Evolutionary conservation across 2,329 filamentous ascomycete genomes (phyloP), one percentile per base, ranked within the genome.

Genomic region (Colletotrichum sp.): DNA sequence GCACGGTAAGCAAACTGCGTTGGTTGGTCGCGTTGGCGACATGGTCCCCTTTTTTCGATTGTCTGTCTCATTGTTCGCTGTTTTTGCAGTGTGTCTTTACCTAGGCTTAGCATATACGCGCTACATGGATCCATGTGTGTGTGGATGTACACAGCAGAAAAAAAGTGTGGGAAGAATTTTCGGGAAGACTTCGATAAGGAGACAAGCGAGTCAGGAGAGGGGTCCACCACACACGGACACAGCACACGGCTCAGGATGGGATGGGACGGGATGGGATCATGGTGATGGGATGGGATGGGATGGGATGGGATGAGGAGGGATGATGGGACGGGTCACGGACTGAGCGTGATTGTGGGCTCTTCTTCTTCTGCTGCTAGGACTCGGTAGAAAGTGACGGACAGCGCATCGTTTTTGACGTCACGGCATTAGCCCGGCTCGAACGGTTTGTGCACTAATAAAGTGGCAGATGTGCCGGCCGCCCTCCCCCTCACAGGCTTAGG

Each of bases 181-280:
- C 74, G 70, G 74, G 57, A 69, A 73, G 18, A 69, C 32, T 76
- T 63, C 34, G 64, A 76, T 76, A 76, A 76, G 64, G 44, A 73
- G 64, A 69, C 28, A 69, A 69, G 71, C 74, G 74, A 76, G 74
- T 76, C 74, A 76, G 74, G 69, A 75, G 74, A 59, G 49, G 44
- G 74, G 44, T 18, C 73, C 74, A 62, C 74, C 39, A 26, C 30
- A 32, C 24, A 59, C 55, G 55, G 49, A 39, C 18, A 49, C 18
- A 49, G 44, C 36, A 21, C 44, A 49, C 44, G 44, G 44, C 44
- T 49, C 44, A 49, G 39, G 18, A 44, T 44, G 39, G 39, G 59
- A 44, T 44, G 62, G 70, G 32, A 72, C 52, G 63, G 34, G 57
- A 66, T 26, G 34, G 32, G 32, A 32, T 32, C 15, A 30, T 7